Conservation (phyloP, 345 rosid genomes). For the Odontarrhena argentea region DNA sequence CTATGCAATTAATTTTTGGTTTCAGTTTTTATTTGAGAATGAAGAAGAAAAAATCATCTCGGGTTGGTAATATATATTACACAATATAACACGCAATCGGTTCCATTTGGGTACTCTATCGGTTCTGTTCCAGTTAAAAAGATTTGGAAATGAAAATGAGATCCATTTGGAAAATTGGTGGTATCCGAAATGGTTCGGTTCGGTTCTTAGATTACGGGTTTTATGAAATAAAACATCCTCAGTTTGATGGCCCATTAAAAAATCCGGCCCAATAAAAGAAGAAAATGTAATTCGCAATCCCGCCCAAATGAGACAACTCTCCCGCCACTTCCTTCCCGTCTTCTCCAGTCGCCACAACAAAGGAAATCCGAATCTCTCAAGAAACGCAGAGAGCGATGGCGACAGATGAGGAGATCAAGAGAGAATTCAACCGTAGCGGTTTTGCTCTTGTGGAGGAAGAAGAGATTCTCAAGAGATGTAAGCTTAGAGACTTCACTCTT, state of each 20-base stretch:
- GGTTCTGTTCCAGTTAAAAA: too few relatives aligned
- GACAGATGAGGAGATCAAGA: conserved; percentile 76
- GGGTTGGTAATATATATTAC: too few relatives aligned
- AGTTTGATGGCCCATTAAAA: conserved; percentile 16
- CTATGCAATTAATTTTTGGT: too few relatives aligned
- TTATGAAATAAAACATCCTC: too few relatives aligned
- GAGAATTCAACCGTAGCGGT: conserved; percentile 61
- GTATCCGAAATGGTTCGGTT: too few relatives aligned
- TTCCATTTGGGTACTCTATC: too few relatives aligned
- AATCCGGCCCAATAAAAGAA: background rate
- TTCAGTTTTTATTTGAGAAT: too few relatives aligned
- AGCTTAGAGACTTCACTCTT: conserved; percentile 2
- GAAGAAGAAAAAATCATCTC: too few relatives aligned
- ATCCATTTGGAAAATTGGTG: too few relatives aligned
- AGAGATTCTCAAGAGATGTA: conserved; percentile 72
- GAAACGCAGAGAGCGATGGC: conserved; percentile 47
- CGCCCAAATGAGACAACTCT: conserved; percentile 39
- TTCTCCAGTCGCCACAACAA: conserved; percentile 29
- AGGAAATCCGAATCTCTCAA: conserved; percentile 2
- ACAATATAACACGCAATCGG: too few relatives aligned
- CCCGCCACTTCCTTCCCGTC: conserved; percentile 58
- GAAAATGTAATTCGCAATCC: conserved; percentile 8
- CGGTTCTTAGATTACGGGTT: too few relatives aligned
- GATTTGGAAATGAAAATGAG: too few relatives aligned
- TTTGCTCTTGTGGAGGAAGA: conserved; percentile 64